Evolutionary conservation across 164 flowering plant genomes (phyloP).

Genomic region (Taxillus chinensis): DNA sequence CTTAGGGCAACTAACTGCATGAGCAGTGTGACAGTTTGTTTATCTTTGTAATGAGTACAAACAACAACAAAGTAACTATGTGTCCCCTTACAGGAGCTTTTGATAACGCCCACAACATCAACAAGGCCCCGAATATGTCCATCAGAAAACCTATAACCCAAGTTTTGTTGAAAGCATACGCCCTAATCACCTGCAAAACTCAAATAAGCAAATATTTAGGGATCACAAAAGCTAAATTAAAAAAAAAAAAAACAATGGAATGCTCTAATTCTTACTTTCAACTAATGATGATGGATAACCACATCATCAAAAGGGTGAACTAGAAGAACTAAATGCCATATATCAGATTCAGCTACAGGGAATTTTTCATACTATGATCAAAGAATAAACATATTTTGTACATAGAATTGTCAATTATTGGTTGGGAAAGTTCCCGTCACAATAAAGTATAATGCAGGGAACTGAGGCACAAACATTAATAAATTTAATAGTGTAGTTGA

Average conservation of each 20-base stretch:
- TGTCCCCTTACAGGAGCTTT: constrained; percentile 78
- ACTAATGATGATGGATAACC: neutral
- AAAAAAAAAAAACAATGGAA: neutral
- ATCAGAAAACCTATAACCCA: constrained; percentile 79
- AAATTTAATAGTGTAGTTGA: too few relatives aligned
- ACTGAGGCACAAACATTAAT: too few relatives aligned
- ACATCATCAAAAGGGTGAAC: neutral
- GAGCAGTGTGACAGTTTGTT: too few relatives aligned
- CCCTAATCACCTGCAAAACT: constrained; percentile 57
- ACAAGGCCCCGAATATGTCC: constrained; percentile 85
- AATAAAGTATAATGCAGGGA: too few relatives aligned
- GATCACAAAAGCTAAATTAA: neutral
- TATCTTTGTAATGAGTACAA: too few relatives aligned
- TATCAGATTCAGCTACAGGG: too few relatives aligned
- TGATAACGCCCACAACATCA: constrained; percentile 92
- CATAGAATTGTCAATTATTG: too few relatives aligned
- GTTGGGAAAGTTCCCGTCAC: too few relatives aligned
- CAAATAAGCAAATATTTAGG: constrained; percentile 1
- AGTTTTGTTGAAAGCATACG: constrained; percentile 75
- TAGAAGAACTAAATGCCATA: neutral
- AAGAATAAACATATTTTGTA: neutral
- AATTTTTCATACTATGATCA: neutral
- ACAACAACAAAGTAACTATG: neutral
- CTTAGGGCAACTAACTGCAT: neutral
- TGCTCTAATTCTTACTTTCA: neutral